Conservation (phyloP, 495 filamentous ascomycete genomes). For the Lasiosphaeria ovina region DNA sequence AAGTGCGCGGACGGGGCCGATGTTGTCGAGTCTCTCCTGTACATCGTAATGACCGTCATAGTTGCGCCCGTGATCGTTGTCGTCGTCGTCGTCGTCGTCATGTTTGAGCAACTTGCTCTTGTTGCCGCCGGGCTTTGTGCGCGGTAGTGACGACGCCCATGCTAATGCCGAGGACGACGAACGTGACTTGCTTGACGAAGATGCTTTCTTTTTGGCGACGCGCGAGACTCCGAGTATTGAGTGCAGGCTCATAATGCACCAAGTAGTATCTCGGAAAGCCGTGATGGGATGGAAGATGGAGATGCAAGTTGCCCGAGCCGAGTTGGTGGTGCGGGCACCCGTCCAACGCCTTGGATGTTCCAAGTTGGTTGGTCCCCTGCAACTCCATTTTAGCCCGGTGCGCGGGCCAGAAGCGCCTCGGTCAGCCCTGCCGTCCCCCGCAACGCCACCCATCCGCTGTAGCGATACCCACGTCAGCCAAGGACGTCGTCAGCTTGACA, state of each 20-base stretch:
- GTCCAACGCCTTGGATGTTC: too few species aligned
- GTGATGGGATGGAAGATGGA: background rate
- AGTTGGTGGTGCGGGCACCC: too few species aligned
- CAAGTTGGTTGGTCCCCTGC: too few species aligned
- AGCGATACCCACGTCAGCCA: too few species aligned
- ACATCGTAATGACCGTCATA: conserved; percentile 18
- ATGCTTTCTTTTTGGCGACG: conserved; percentile 39
- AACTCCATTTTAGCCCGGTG: too few species aligned
- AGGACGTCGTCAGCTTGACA: too few species aligned
- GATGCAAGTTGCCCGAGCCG: background rate
- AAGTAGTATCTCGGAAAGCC: conserved; percentile 11
- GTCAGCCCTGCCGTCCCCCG: too few species aligned
- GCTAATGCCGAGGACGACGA: conserved; percentile 43
- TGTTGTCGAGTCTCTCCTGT: conserved; percentile 55
- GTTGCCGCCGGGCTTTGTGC: conserved; percentile 51
- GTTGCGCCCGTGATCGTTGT: conserved; percentile 50
- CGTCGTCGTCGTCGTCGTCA: conserved; percentile 38
- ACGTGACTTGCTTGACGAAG: conserved; percentile 29
- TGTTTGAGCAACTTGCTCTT: too few species aligned
- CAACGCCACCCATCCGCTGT: too few species aligned
- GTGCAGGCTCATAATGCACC: conserved; percentile 23
- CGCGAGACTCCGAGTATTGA: conserved; percentile 37
- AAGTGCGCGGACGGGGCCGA: conserved; percentile 52
- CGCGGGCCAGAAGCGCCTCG: too few species aligned
- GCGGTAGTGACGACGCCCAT: conserved; percentile 44